phyloP scores from a whole-genome alignment of 176 grass and related monocot genomes.

The Oryza rufipogon region DNA sequence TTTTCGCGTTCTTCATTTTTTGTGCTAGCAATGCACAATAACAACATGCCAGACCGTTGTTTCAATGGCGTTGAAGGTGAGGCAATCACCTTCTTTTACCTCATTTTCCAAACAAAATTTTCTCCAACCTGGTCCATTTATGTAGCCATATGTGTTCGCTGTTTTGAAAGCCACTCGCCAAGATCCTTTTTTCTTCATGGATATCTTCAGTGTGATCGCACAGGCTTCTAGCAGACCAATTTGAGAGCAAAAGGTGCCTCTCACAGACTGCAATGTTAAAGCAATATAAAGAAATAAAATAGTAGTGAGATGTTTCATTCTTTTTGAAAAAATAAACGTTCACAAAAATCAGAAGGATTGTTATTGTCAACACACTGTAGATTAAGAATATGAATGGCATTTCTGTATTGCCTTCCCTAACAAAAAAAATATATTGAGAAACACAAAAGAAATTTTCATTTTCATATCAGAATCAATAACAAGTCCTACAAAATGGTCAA shows the following conservation, averaged over 20 bases:
- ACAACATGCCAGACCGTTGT: slow-evolving; percentile 17
- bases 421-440: background rate
- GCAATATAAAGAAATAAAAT: background rate
- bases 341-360: background rate
- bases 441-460: background rate
- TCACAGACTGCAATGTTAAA: slow-evolving; percentile 32
- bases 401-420: background rate
- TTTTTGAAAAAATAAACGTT: background rate
- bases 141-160: slow-evolving; percentile 15
- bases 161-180: slow-evolving; percentile 33
- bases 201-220: slow-evolving; percentile 28
- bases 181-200: background rate
- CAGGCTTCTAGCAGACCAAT: slow-evolving; percentile 18
- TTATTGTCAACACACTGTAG: background rate
- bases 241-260: slow-evolving; percentile 23
- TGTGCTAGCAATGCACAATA: background rate
- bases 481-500: background rate
- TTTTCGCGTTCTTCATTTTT: background rate
- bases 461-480: background rate
- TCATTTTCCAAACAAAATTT: slow-evolving; percentile 44
- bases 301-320: background rate
- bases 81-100: slow-evolving; percentile 25
- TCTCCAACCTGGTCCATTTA: slow-evolving; percentile 7
- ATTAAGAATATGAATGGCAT: background rate
- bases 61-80: slow-evolving; percentile 30